Evolutionary conservation across 305 asterid genomes (phyloP).

Genomic region (Fraxinus velutina): DNA sequence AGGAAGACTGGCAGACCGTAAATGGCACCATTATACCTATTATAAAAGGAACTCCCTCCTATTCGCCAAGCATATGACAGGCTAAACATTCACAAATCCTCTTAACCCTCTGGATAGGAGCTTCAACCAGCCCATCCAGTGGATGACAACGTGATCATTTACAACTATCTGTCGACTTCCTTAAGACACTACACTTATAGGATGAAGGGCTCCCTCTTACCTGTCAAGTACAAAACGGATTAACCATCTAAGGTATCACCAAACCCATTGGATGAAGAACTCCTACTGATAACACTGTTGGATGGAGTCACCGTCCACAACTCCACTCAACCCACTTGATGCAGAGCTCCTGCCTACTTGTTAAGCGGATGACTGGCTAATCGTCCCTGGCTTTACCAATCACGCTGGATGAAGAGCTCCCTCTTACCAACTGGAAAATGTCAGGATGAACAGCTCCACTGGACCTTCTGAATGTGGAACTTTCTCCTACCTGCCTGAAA

Average conservation of each 20-base stretch:
- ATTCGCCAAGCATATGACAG: not conserved
- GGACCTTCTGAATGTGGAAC: not conserved
- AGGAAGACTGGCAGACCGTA: not conserved
- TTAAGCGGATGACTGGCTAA: not conserved
- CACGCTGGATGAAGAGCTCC: not conserved
- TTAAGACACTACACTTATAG: not conserved
- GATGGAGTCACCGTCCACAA: not conserved
- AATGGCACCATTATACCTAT: not conserved
- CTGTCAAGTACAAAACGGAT: not conserved
- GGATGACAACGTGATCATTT: not conserved
- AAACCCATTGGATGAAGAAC: not conserved
- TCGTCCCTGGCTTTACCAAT: not conserved
- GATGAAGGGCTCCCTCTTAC: not conserved
- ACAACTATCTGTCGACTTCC: not conserved
- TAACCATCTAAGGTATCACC: not conserved
- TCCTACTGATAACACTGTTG: not conserved
- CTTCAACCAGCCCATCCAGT: not conserved
- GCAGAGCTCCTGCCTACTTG: not conserved
- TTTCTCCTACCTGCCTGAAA: not conserved
- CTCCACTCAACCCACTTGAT: not conserved
- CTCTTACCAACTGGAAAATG: not conserved
- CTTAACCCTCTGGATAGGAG: not conserved
- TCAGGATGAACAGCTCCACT: not conserved
- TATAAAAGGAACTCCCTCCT: not conserved
- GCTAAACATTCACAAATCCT: not conserved